phyloP scores from a whole-genome alignment of 2,329 filamentous ascomycete genomes.

The Hypocreales sp. region DNA sequence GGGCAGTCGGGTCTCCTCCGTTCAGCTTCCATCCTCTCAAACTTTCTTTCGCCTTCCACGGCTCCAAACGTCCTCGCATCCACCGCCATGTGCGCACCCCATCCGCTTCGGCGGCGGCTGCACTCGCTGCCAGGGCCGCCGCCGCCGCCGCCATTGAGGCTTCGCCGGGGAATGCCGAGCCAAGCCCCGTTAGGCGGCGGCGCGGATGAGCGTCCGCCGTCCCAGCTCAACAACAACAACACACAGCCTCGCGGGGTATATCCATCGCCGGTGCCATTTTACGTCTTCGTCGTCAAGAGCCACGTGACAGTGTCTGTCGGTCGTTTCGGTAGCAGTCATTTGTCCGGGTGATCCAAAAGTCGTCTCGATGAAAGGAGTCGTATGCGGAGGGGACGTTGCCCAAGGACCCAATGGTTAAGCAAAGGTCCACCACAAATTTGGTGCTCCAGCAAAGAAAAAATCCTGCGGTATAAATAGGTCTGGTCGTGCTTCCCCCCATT shows the following conservation, averaged over 20 bases:
- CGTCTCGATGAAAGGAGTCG: conserved; percentile 13
- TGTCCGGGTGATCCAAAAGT: conserved; percentile 18
- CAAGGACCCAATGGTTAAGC: no score
- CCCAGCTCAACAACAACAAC: conserved; percentile 19
- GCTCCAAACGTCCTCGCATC: conserved; percentile 15
- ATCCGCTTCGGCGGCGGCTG: conserved; percentile 1
- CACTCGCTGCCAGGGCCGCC: conserved; percentile 2
- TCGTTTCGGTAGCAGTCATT: conserved; percentile 17
- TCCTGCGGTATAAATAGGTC: neutral
- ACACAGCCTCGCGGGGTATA: conserved; percentile 24
- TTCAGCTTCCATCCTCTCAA: conserved; percentile 5
- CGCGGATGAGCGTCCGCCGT: no score
- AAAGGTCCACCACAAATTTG: conserved; percentile 13
- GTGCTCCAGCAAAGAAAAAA: conserved; percentile 4
- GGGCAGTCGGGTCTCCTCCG: conserved; percentile 2
- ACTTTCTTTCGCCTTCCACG: conserved; percentile 10
- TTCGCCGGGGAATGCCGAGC: no score
- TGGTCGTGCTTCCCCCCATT: neutral
- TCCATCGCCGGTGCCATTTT: conserved; percentile 24
- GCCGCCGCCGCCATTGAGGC: neutral
- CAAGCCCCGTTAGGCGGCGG: no score
- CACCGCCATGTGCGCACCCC: conserved; percentile 11
- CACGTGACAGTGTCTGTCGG: conserved; percentile 17
- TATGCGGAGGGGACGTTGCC: conserved; percentile 11
- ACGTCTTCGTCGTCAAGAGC: conserved; percentile 18